Evolutionary conservation across 495 filamentous ascomycete genomes (phyloP), one percentile per base, ranked within the genome.

Genomic region (Hypoxylon intermedium): DNA sequence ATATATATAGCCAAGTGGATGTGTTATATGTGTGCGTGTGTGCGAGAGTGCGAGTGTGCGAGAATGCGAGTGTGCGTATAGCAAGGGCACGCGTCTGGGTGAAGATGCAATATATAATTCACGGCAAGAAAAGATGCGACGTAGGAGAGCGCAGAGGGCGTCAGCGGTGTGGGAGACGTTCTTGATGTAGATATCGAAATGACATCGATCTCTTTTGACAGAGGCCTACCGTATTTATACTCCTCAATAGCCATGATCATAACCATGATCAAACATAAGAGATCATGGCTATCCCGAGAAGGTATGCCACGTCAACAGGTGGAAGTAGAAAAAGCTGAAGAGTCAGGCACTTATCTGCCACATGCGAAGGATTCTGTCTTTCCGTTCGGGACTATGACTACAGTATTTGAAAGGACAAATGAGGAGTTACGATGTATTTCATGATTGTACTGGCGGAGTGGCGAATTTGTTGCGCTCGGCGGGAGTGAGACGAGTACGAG

Each of bases 271-370:
- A 47, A 57, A 45, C 15, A 40, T 15, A 37, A 40, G 19, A 34
- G 6, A 48, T n/a, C n/a, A n/a, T n/a, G n/a, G n/a, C n/a, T n/a
- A n/a, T 2, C 2, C 48, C 31, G 28, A 55, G 18, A 49, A 30
- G 42, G 49, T 34, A 53, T 41, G 56, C 37, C 55, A 60, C 56
- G 56, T 65, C 31, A 47, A 55, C 18, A 37, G 9, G 31, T 26
- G 18, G 26, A 65, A 65, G 56, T 65, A 60, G 62, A 65, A 60
- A 65, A 65, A 65, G 55, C 20, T 46, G 31, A 15, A 54, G 43
- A 50, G 55, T 60, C 51, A 56, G 38, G 56, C 31, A 33, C 36
- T 47, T 28, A 41, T 57, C 36, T 37, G 16, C 34, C 19, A 24
- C 53, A 58, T n/a, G n/a, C n/a, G n/a, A n/a, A n/a, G n/a, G n/a